A percentile compares a stretch with the other conserved stretches of the same genome.
Evolutionary conservation across 352 stramenopile genomes (phyloP).

Genomic region (Phytopythium mirpurense): DNA sequence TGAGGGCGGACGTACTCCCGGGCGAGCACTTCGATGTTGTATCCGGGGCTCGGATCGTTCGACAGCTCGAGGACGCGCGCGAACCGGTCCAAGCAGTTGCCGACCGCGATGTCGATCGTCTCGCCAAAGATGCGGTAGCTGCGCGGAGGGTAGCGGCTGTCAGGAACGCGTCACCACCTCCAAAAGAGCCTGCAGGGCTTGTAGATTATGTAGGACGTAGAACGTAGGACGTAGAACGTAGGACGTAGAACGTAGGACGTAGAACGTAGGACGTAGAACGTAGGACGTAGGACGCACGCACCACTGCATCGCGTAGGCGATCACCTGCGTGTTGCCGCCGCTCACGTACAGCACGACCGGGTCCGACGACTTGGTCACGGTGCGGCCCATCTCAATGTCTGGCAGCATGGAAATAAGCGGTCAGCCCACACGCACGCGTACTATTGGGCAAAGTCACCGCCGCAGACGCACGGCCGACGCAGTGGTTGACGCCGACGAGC

Average conservation of each 20-base stretch:
- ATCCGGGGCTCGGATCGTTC: conserved; percentile 98
- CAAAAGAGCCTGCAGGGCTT: too few relatives aligned
- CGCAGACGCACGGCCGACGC: conserved; percentile 94
- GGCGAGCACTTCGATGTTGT: conserved; percentile 99
- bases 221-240: too few relatives aligned
- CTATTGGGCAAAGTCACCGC: too few relatives aligned
- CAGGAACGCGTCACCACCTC: not conserved
- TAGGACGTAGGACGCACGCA: conserved; percentile 17
- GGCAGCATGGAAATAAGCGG: too few relatives aligned
- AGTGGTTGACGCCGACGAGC: conserved; percentile 98
- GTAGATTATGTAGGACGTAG: too few relatives aligned
- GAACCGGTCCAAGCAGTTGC: conserved; percentile 99
- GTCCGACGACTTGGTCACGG: conserved; percentile 92
- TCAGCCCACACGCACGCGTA: too few relatives aligned
- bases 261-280: too few relatives aligned
- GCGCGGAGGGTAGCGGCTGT: not conserved
- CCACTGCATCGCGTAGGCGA: conserved; percentile 86
- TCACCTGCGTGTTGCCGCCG: conserved; percentile 98
- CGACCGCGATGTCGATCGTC: conserved; percentile 99
- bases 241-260: too few relatives aligned
- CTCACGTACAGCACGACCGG: conserved; percentile 99
- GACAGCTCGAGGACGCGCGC: conserved; percentile 93
- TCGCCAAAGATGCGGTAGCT: conserved; percentile 99
- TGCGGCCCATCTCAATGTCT: conserved; percentile 99
- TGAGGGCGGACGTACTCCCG: conserved; percentile 61